These are phyloP conservation scores for Clavispora phyllophila DNA, from an alignment of 805 yeast genomes.

Conservation along the genomic window DNA sequence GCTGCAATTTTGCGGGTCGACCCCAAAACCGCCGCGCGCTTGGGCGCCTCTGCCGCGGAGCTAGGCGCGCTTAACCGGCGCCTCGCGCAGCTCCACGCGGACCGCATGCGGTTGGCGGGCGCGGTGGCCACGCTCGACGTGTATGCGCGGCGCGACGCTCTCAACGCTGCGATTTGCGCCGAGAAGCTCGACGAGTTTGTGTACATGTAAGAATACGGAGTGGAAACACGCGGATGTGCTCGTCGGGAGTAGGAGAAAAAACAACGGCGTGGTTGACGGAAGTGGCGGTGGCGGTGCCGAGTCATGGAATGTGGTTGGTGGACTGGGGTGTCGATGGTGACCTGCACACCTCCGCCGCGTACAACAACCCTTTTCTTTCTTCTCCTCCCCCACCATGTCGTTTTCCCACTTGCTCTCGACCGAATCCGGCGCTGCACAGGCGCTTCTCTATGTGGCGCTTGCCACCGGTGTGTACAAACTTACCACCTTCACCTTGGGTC, in stretches of 20 bases:
- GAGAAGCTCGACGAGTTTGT: slow-evolving; percentile 50
- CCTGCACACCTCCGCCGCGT: background rate
- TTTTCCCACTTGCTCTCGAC: background rate
- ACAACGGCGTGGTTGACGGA: too few relatives aligned
- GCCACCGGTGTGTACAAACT: slow-evolving; percentile 61
- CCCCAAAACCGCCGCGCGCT: slow-evolving; percentile 18
- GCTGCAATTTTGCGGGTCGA: slow-evolving; percentile 25
- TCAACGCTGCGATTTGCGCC: slow-evolving; percentile 33
- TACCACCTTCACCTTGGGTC: slow-evolving; percentile 46
- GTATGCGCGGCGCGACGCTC: slow-evolving; percentile 27
- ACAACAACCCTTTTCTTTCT: background rate
- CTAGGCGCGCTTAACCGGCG: slow-evolving; percentile 20
- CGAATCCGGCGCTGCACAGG: slow-evolving; percentile 14
- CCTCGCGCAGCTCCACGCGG: slow-evolving; percentile 22
- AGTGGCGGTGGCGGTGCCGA: too few relatives aligned
- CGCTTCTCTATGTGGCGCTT: slow-evolving; percentile 30
- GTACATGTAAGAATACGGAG: slow-evolving; percentile 25
- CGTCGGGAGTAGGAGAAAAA: too few relatives aligned
- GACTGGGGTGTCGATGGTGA: too few relatives aligned
- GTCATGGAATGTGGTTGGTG: background rate
- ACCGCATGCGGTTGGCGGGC: slow-evolving; percentile 16
- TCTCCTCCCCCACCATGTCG: slow-evolving; percentile 1
- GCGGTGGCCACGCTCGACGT: slow-evolving; percentile 11
- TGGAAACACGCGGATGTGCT: too few relatives aligned
- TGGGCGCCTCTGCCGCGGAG: slow-evolving; percentile 24